A percentile compares a stretch with the other conserved stretches of the same genome.
These are phyloP conservation scores for Parastagonospora nodorum DNA, from an alignment of 2,329 filamentous ascomycete genomes.

Conservation along the genomic window DNA sequence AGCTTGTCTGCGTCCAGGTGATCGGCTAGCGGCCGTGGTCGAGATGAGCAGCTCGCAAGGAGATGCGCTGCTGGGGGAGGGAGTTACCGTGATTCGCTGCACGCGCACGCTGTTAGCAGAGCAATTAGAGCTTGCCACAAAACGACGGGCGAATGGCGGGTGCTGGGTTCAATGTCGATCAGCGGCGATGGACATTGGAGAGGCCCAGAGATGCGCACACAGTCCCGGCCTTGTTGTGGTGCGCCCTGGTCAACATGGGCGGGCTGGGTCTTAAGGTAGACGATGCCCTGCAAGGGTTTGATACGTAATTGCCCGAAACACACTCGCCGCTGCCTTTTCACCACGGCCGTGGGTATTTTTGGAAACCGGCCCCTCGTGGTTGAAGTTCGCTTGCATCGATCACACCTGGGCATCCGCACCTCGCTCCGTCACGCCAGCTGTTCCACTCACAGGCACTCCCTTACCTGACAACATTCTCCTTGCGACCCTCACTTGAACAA, in stretches of 20 bases:
- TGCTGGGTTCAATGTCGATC: background rate
- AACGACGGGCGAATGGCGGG: conserved; percentile 2
- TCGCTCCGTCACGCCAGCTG: background rate
- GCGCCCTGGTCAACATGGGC: background rate
- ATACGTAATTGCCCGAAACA: too few species aligned
- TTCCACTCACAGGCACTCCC: conserved; percentile 1
- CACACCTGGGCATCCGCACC: background rate
- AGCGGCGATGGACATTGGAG: background rate
- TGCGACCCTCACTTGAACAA: background rate
- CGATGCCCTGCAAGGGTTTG: background rate
- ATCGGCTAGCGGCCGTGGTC: background rate
- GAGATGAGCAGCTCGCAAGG: background rate
- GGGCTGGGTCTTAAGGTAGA: background rate
- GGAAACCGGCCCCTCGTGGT: conserved; percentile 1
- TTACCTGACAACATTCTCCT: conserved; percentile 1
- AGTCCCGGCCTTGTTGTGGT: background rate
- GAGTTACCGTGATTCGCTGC: background rate
- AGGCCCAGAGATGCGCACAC: too few species aligned
- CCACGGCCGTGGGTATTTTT: conserved; percentile 1
- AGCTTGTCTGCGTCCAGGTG: too few species aligned
- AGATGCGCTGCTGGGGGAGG: background rate
- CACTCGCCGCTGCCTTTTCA: too few species aligned
- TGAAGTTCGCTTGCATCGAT: background rate
- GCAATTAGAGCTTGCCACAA: conserved; percentile 1
- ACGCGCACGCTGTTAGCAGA: background rate